Evolutionary conservation across 2,329 filamentous ascomycete genomes (phyloP).

Genomic region (Rhinocladiella mackenziei): DNA sequence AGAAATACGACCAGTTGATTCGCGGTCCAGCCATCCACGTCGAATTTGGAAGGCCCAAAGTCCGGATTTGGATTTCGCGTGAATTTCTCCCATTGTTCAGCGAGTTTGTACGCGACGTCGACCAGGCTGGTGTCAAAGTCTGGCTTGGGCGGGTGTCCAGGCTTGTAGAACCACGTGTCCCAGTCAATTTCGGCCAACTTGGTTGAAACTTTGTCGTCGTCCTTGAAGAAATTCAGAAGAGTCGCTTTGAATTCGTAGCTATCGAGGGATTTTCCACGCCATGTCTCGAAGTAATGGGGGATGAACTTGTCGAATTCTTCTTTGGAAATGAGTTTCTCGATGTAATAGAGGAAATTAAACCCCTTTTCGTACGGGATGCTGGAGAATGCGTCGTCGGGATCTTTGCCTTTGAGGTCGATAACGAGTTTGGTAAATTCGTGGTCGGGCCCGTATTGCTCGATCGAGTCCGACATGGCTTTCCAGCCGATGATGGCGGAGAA

Average conservation of each 20-base stretch:
- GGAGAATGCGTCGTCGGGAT: conserved; percentile 94
- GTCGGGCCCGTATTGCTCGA: conserved; percentile 72
- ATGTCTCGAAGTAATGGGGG: conserved; percentile 85
- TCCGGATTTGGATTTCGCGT: conserved; percentile 30
- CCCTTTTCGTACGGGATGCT: conserved; percentile 94
- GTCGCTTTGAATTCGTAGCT: conserved; percentile 92
- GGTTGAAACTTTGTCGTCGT: conserved; percentile 53
- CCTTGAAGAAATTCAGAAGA: conserved; percentile 76
- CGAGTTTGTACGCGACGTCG: conserved; percentile 77
- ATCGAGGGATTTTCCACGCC: conserved; percentile 80
- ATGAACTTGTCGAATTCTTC: conserved; percentile 94
- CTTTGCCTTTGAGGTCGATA: conserved; percentile 79
- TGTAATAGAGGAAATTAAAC: conserved; percentile 86
- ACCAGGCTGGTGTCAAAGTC: conserved; percentile 85
- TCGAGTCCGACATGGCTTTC: conserved; percentile 79
- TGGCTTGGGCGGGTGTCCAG: conserved; percentile 85
- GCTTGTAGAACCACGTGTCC: conserved; percentile 83
- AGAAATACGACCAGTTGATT: conserved; percentile 93
- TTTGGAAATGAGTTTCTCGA: conserved; percentile 79
- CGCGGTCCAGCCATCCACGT: conserved; percentile 70
- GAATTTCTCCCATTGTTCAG: conserved; percentile 70
- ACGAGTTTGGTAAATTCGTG: conserved; percentile 93
- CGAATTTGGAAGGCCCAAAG: conserved; percentile 61
- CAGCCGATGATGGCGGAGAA: conserved; percentile 96
- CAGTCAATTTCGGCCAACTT: conserved; percentile 74